phyloP scores from a whole-genome alignment of 495 filamentous ascomycete species.

The Physcia stellaris region DNA sequence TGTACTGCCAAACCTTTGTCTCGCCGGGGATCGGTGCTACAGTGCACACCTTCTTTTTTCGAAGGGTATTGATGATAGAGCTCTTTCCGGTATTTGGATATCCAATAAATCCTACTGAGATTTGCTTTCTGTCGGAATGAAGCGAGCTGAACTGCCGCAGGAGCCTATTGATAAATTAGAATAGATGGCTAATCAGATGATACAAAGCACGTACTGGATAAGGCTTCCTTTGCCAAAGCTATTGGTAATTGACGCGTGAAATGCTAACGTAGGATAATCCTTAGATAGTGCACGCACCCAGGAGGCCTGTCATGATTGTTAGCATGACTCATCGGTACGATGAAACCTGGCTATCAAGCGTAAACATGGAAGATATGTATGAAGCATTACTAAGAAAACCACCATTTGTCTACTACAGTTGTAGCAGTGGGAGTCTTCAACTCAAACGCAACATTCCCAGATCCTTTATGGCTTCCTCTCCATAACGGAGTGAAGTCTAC shows the following conservation, averaged over 20 bases:
- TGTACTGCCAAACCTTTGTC: slow-evolving; percentile 97
- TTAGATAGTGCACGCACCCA: slow-evolving; percentile 74
- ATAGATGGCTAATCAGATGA: slow-evolving; percentile 9
- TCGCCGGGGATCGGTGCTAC: slow-evolving; percentile 84
- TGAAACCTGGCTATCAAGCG: slow-evolving; percentile 12
- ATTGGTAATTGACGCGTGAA: slow-evolving; percentile 86
- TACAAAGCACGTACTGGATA: slow-evolving; percentile 30
- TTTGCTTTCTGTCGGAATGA: slow-evolving; percentile 83
- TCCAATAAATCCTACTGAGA: slow-evolving; percentile 77
- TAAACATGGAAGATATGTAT: slow-evolving; percentile 50
- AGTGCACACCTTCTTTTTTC: slow-evolving; percentile 82
- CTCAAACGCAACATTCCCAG: slow-evolving; percentile 66
- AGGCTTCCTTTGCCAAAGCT: slow-evolving; percentile 75
- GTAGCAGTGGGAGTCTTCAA: slow-evolving; percentile 55
- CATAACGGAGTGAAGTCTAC: slow-evolving; percentile 77
- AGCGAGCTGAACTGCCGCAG: slow-evolving; percentile 87
- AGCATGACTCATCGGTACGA: too few species aligned
- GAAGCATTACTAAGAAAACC: slow-evolving; percentile 97
- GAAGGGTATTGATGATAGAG: slow-evolving; percentile 83
- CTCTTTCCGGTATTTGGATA: slow-evolving; percentile 87
- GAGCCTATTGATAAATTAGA: slow-evolving; percentile 58
- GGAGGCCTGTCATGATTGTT: slow-evolving; percentile 49
- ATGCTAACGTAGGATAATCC: slow-evolving; percentile 84
- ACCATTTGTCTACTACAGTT: slow-evolving; percentile 39
- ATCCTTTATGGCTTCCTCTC: slow-evolving; percentile 41